Base-by-base conservation (phyloP, 108 stramenopile species). In the Tribonema minus region DNA sequence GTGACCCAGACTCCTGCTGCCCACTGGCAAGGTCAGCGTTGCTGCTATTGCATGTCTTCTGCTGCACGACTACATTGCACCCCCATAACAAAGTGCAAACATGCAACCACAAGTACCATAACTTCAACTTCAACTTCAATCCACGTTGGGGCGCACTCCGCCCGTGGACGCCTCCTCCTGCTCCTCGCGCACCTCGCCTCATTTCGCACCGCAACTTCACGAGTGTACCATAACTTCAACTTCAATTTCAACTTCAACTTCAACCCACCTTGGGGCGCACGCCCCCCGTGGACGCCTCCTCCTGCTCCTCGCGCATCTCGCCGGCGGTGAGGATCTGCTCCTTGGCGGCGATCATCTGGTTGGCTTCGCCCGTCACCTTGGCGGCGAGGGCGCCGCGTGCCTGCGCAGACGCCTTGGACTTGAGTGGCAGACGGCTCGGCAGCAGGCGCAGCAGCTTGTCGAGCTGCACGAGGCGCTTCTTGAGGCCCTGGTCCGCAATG, bases 401-500 rank as follows among this genome's bases (percentile, higher is more conserved):
- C 35, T 68, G 78, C 4, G 78, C 78, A 2, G 78, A 71, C 28
- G 78, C 78, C 78, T 80, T 80, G 37, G 70, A 71, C 78, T 71
- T 70, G 67, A 80, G 70, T 27, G 34, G 34, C 64, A 81, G 64
- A 1, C 61, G 58, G 37, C 54, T 37, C 6, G 82, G 82, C 58
- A 82, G 69, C 36, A 82, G 67, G 34, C 76, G 58, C 41, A 82
- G 58, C 26, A 82, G 75, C 82, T 82, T 82, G 76, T 82, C 82
- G 29, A 82, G 65, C 68, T 82, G 82, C 32, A 70, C 67, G 20
- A 82, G 58, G 12, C 82, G 74, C 72, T 70, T 76, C 68, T 76
- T 70, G 32, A 82, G 61, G 23, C 64, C 68, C 63, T 69, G 33
- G 64, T 82, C 82, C 26, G 75, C 33, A 2, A 66, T 40, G 60